Conservation (phyloP, 495 filamentous ascomycete genomes). For the Tetracladium setigerum region DNA sequence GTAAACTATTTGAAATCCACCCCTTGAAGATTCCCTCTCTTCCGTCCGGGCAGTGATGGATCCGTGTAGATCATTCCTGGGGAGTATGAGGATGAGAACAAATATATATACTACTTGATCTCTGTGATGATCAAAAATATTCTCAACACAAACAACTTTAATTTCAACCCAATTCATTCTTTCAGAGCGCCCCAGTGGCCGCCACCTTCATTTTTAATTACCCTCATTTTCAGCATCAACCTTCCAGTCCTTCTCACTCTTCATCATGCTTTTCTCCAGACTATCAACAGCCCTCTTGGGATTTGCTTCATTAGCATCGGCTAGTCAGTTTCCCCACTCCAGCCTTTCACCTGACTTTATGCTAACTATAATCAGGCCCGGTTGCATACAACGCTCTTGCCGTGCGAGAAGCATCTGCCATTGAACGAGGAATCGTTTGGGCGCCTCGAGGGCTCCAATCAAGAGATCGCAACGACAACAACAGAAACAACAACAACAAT, state of each 20-base stretch:
- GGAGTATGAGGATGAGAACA: neutral
- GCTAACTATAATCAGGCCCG: constrained; percentile 12
- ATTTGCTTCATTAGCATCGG: constrained; percentile 11
- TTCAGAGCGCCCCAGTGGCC: constrained; percentile 25
- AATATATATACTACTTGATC: constrained; percentile 15
- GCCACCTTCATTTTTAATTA: constrained; percentile 18
- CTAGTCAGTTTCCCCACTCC: constrained; percentile 8
- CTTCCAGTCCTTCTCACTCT: neutral
- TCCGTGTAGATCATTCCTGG: constrained; percentile 14
- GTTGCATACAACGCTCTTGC: constrained; percentile 6
- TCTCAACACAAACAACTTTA: constrained; percentile 12
- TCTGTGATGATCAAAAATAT: constrained; percentile 2
- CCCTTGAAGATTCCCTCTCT: too few species aligned
- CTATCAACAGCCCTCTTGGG: constrained; percentile 9
- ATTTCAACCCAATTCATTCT: constrained; percentile 16
- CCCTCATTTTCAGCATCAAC: constrained; percentile 9
- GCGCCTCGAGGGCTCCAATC: constrained; percentile 6
- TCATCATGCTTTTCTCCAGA: constrained; percentile 19
- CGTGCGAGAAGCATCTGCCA: constrained; percentile 4
- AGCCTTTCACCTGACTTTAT: neutral
- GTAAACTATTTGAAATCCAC: neutral
- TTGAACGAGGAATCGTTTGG: constrained; percentile 13
- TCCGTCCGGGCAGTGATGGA: constrained; percentile 12
- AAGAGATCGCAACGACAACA: constrained; percentile 5
- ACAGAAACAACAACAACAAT: neutral